phyloP scores from a whole-genome alignment of 2,329 filamentous ascomycete species.

The Aureobasidium sp. region DNA sequence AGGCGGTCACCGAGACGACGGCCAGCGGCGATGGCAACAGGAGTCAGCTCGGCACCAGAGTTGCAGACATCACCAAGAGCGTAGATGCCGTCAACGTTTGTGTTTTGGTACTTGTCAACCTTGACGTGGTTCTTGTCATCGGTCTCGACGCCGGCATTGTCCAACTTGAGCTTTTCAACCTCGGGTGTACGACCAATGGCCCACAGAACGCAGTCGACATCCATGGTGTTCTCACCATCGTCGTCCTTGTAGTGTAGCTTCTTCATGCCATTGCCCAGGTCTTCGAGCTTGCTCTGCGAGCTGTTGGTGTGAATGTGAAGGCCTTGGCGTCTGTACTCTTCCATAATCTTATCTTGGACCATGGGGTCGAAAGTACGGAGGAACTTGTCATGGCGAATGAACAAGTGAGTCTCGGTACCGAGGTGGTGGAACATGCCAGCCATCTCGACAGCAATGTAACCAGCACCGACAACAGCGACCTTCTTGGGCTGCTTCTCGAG shows the following conservation, averaged over 20 bases:
- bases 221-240: constrained; percentile 65
- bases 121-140: constrained; percentile 73
- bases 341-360: constrained; percentile 81
- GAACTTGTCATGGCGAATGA: constrained; percentile 85
- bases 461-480: constrained; percentile 85
- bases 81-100: constrained; percentile 77
- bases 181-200: constrained; percentile 82
- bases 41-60: constrained; percentile 79
- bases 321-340: constrained; percentile 84
- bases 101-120: constrained; percentile 87
- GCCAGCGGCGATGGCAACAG: constrained; percentile 88
- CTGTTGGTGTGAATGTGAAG: constrained; percentile 81
- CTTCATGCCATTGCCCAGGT: constrained; percentile 73
- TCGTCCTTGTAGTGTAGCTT: constrained; percentile 76
- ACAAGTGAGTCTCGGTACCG: constrained; percentile 85
- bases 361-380: constrained; percentile 86
- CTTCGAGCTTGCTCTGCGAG: constrained; percentile 73
- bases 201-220: constrained; percentile 84
- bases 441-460: constrained; percentile 92
- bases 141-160: constrained; percentile 74
- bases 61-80: constrained; percentile 87
- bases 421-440: constrained; percentile 93
- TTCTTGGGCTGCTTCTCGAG: constrained; percentile 83
- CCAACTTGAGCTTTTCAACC: constrained; percentile 75
- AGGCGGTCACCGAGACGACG: constrained; percentile 81